Percentiles rank a stretch among this genome's conserved stretches.
Conservation (phyloP, 2,329 filamentous ascomycete species). For the Aquanectria penicillioides region DNA sequence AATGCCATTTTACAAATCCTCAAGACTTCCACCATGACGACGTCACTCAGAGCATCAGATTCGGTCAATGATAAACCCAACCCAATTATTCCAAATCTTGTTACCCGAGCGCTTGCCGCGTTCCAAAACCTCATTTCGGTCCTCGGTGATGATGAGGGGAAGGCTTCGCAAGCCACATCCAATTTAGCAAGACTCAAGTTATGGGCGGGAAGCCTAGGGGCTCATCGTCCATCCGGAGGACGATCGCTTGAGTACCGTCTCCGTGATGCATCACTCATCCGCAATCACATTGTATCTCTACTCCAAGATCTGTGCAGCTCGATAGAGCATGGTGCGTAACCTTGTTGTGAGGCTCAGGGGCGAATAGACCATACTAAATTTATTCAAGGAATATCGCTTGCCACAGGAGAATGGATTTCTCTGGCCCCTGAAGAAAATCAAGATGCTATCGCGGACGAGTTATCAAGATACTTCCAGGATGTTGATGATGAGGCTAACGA, state of each 20-base stretch:
- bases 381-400: not conserved
- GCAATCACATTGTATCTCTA: conserved; percentile 17
- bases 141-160: too few species aligned
- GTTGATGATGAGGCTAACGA: too few species aligned
- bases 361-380: not conserved
- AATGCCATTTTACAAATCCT: too few species aligned
- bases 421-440: not conserved
- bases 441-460: not conserved
- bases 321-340: not conserved
- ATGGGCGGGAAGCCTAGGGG: conserved; percentile 34
- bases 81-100: too few species aligned
- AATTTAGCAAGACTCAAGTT: conserved; percentile 26
- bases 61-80: too few species aligned
- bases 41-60: too few species aligned
- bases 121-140: too few species aligned
- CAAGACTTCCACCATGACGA: too few species aligned
- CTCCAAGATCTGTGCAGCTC: conserved; percentile 2
- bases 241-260: conserved; percentile 35
- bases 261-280: conserved; percentile 32
- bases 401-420: not conserved
- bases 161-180: too few species aligned
- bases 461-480: not conserved
- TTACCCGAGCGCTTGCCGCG: too few species aligned
- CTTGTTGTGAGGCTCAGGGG: not conserved
- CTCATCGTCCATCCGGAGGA: conserved; percentile 25